A percentile compares a stretch with the other conserved stretches of the same genome.
phyloP scores from a whole-genome alignment of 371 early-diverging fungal species.

The Encephalitozoon hellem region DNA sequence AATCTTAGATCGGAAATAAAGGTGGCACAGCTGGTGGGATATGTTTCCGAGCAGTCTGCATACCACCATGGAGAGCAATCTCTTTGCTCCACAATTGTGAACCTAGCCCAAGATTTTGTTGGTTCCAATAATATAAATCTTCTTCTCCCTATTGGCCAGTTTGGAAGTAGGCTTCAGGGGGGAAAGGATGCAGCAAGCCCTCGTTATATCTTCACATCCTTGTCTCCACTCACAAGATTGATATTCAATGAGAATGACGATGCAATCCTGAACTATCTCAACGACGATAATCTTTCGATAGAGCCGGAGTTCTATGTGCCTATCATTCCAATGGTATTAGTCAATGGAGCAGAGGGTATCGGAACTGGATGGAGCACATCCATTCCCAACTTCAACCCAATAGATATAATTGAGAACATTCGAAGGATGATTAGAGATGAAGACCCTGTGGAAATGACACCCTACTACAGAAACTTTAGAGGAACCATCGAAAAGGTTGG shows the following conservation, averaged over 20 bases:
- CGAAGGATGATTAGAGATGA: conserved; percentile 71
- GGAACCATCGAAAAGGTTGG: conserved; percentile 60
- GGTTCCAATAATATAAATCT: conserved; percentile 88
- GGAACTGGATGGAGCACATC: conserved; percentile 78
- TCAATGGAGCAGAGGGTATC: conserved; percentile 95
- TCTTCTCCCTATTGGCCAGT: conserved; percentile 82
- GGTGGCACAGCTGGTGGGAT: conserved; percentile 85
- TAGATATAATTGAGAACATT: conserved; percentile 81
- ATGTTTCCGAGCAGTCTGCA: conserved; percentile 79
- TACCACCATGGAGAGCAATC: conserved; percentile 96
- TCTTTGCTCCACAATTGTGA: conserved; percentile 78
- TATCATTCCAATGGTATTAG: conserved; percentile 83
- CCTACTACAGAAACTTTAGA: conserved; percentile 90
- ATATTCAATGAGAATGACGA: conserved; percentile 81
- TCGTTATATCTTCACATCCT: conserved; percentile 86
- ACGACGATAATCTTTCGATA: conserved; percentile 82
- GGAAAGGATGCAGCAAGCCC: conserved; percentile 93
- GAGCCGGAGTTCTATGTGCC: conserved; percentile 96
- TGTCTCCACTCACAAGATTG: conserved; percentile 69
- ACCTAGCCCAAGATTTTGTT: conserved; percentile 90
- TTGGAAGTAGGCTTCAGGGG: conserved; percentile 85
- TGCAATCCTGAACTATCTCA: conserved; percentile 71
- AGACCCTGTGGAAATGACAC: conserved; percentile 70
- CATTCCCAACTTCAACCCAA: conserved; percentile 74
- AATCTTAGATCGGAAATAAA: conserved; percentile 76